These are phyloP conservation scores for Penicillium sclerotigenum DNA, from an alignment of 2,329 filamentous ascomycete species.

Conservation along the genomic window DNA sequence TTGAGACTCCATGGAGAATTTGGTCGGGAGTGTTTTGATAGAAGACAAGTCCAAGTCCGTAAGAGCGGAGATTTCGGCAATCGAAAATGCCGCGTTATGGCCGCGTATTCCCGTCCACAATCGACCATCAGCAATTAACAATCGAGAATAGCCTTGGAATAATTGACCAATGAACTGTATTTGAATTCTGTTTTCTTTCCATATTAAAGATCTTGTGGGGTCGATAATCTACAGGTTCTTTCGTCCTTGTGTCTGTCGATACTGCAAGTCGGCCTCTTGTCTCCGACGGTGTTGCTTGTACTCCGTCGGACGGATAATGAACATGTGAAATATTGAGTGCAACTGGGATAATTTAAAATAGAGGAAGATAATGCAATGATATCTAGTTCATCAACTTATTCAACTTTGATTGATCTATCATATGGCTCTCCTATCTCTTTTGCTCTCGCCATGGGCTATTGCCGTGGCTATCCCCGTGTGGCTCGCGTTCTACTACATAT, in stretches of 20 bases:
- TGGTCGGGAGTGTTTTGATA: neutral
- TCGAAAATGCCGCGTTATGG: neutral
- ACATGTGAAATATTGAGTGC: neutral
- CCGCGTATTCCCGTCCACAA: neutral
- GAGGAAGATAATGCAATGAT: neutral
- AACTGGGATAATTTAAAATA: neutral
- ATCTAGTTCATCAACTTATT: neutral
- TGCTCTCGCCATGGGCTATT: conserved; percentile 13
- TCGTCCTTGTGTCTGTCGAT: neutral
- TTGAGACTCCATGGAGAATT: neutral
- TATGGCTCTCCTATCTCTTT: conserved; percentile 14
- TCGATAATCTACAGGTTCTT: neutral
- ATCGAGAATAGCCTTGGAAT: neutral
- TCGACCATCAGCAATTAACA: neutral
- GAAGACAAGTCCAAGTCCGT: neutral
- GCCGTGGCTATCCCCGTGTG: conserved; percentile 6
- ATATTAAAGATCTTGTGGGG: neutral
- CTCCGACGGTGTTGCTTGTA: conserved; percentile 3
- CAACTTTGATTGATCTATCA: neutral
- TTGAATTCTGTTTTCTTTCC: neutral
- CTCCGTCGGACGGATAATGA: conserved; percentile 2
- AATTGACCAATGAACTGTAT: neutral
- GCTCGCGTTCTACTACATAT: conserved; percentile 14
- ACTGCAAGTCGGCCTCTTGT: neutral
- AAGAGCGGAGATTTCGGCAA: neutral